Evolutionary conservation across 2,329 filamentous ascomycete species (phyloP).

Genomic region (Fusarium chaquense): DNA sequence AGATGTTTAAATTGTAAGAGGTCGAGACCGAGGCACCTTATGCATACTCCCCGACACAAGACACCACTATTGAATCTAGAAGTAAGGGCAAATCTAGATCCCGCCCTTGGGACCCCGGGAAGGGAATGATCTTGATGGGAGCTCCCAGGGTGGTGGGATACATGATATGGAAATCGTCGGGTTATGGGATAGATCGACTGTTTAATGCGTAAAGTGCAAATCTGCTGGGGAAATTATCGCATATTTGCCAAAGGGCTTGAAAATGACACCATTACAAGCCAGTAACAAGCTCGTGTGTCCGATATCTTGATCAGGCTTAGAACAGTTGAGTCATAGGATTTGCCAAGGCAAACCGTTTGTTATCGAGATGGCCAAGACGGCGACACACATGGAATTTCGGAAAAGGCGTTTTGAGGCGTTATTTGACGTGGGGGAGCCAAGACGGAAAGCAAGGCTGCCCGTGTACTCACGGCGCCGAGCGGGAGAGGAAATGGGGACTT

Average conservation of each 20-base stretch:
- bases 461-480: conserved; percentile 1
- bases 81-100: conserved; percentile 37
- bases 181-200: not conserved
- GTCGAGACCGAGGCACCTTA: not conserved
- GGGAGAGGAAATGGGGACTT: conserved; percentile 17
- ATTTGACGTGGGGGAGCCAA: conserved; percentile 32
- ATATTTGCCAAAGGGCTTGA: conserved; percentile 35
- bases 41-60: conserved; percentile 40
- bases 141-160: not conserved
- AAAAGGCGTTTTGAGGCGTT: conserved; percentile 12
- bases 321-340: not conserved
- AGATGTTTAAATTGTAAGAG: not conserved
- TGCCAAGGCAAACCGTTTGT: not conserved
- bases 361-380: conserved; percentile 24
- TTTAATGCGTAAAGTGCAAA: conserved; percentile 2
- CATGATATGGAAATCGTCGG: conserved; percentile 26
- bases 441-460: conserved; percentile 16
- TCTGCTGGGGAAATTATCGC: conserved; percentile 5
- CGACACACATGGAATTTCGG: not conserved
- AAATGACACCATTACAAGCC: conserved; percentile 36
- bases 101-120: not conserved
- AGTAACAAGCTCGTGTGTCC: not conserved
- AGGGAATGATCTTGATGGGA: not conserved
- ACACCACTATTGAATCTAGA: conserved; percentile 28
- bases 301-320: not conserved